phyloP scores from a whole-genome alignment of 2,329 filamentous ascomycete species.

The Diaporthe velutina region DNA sequence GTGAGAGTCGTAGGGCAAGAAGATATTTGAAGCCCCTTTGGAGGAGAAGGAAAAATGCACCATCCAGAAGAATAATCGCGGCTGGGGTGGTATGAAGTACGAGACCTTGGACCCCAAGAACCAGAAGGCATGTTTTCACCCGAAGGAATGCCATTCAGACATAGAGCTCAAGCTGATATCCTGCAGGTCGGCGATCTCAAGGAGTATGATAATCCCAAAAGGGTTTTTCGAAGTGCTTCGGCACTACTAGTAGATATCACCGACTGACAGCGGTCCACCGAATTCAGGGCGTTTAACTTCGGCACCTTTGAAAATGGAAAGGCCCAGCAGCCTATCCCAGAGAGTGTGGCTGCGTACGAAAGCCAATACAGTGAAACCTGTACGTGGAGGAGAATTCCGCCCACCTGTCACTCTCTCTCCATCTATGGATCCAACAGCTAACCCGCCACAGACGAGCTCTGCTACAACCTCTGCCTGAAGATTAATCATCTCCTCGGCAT shows the following conservation, averaged over 20 bases:
- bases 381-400: slow-evolving; percentile 68
- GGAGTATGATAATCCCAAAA: slow-evolving; percentile 68
- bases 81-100: slow-evolving; percentile 89
- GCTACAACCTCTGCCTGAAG: slow-evolving; percentile 39
- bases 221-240: too few species aligned
- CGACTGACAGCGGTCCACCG: slow-evolving; percentile 26
- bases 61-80: slow-evolving; percentile 85
- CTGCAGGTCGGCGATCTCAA: slow-evolving; percentile 84
- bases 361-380: slow-evolving; percentile 76
- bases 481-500: slow-evolving; percentile 82
- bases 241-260: background rate
- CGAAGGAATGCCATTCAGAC: background rate
- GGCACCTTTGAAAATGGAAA: slow-evolving; percentile 78
- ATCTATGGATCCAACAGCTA: background rate
- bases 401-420: too few species aligned
- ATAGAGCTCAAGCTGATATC: slow-evolving; percentile 15
- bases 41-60: slow-evolving; percentile 81
- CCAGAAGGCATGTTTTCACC: slow-evolving; percentile 73
- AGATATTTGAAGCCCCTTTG: slow-evolving; percentile 78
- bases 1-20: slow-evolving; percentile 50
- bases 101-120: slow-evolving; percentile 89
- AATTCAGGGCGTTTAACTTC: slow-evolving; percentile 87
- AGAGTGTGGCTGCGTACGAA: slow-evolving; percentile 70
- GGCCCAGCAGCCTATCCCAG: slow-evolving; percentile 82
- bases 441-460: slow-evolving; percentile 32